Evolutionary conservation across 2,329 filamentous ascomycete genomes (phyloP).

Genomic region (Teratosphaeria pseudoeucalypti): DNA sequence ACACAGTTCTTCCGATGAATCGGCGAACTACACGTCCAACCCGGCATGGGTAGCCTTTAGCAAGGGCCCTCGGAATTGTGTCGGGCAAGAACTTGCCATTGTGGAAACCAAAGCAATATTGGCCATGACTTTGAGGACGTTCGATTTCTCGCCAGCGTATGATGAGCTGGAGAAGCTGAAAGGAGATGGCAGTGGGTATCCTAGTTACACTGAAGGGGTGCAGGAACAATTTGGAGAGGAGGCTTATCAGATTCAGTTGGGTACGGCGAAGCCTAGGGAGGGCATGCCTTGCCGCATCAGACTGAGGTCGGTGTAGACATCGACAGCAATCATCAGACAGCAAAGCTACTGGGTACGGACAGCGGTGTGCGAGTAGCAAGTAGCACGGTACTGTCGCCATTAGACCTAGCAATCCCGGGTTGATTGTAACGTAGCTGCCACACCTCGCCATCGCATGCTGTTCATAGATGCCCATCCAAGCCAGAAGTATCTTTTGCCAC

Average conservation of each 20-base stretch:
- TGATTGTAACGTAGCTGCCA: too few species aligned
- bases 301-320: constrained; percentile 3
- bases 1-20: constrained; percentile 15
- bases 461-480: not conserved
- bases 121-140: constrained; percentile 39
- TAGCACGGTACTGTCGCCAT: too few species aligned
- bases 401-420: too few species aligned
- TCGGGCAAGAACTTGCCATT: constrained; percentile 48
- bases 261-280: constrained; percentile 25
- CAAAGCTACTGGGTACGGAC: too few species aligned
- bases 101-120: constrained; percentile 43
- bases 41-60: constrained; percentile 48
- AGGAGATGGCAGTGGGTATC: constrained; percentile 27
- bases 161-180: constrained; percentile 25
- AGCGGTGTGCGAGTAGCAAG: too few species aligned
- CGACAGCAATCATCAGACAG: not conserved
- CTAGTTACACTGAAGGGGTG: constrained; percentile 15
- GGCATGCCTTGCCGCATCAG: constrained; percentile 24
- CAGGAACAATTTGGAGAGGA: constrained; percentile 23
- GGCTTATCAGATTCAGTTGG: constrained; percentile 26
- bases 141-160: constrained; percentile 38
- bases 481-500: not conserved
- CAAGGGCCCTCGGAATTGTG: constrained; percentile 44
- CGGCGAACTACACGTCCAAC: constrained; percentile 26
- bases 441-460: not conserved